A percentile compares a stretch with the other conserved stretches of the same genome.
Conservation (phyloP, 2,329 filamentous ascomycete genomes). For the Cercospora sp. region DNA sequence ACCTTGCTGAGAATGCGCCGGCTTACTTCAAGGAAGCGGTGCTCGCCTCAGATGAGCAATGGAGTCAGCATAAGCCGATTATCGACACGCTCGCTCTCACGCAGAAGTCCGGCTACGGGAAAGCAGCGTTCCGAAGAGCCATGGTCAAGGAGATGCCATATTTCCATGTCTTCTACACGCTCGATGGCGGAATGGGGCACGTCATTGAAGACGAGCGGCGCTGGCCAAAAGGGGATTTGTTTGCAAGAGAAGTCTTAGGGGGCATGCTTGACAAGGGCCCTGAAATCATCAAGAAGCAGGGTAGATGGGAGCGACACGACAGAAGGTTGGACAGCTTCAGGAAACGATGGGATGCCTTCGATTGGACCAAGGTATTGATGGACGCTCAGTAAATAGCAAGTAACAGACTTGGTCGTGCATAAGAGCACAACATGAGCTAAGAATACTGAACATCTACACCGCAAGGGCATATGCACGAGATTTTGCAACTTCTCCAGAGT, state of each 20-base stretch:
- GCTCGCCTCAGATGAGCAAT: constrained; percentile 82
- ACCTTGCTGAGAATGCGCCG: constrained; percentile 84
- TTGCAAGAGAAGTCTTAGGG: constrained; percentile 86
- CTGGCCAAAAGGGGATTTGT: constrained; percentile 90
- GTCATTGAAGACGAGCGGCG: constrained; percentile 80
- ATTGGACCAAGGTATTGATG: constrained; percentile 72
- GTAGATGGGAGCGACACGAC: constrained; percentile 73
- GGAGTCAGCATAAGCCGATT: constrained; percentile 91
- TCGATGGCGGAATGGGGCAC: constrained; percentile 91
- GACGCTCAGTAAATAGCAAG: constrained; percentile 28
- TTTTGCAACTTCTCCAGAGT: background rate
- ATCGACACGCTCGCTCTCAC: constrained; percentile 77
- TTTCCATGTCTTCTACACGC: constrained; percentile 92
- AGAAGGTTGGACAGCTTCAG: constrained; percentile 72
- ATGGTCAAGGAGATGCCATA: constrained; percentile 97
- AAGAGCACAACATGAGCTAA: constrained; percentile 1
- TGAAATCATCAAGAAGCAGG: constrained; percentile 85
- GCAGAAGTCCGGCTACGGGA: constrained; percentile 66
- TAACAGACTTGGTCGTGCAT: background rate
- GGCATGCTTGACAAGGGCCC: constrained; percentile 85
- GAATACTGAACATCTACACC: background rate
- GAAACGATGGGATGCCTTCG: constrained; percentile 87
- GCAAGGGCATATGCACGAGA: background rate
- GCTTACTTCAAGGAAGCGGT: constrained; percentile 97
- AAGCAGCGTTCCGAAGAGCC: constrained; percentile 75